Percentiles rank a stretch among this genome's conserved stretches.
phyloP scores from a whole-genome alignment of 2,329 filamentous ascomycete species.

The Microsporum canis region DNA sequence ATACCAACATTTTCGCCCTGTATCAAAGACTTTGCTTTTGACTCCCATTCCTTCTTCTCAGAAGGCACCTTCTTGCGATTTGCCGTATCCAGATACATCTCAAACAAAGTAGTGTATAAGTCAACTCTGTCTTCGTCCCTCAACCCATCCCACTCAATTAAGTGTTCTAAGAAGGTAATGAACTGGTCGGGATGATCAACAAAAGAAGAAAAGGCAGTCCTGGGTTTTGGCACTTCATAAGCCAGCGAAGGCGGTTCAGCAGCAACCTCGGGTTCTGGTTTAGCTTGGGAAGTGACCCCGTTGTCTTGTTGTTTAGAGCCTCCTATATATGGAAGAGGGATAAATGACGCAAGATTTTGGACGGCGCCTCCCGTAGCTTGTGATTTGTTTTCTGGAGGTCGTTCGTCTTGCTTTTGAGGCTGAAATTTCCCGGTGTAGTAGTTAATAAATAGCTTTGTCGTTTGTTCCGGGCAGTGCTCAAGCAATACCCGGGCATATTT shows the following conservation, averaged over 20 bases:
- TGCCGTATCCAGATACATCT: constrained; percentile 93
- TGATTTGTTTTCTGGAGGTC: constrained; percentile 37
- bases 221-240: constrained; percentile 71
- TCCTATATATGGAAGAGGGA: constrained; percentile 72
- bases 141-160: constrained; percentile 60
- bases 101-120: constrained; percentile 87
- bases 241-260: constrained; percentile 37
- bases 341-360: constrained; percentile 71
- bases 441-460: constrained; percentile 80
- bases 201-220: constrained; percentile 89
- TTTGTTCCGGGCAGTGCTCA: constrained; percentile 69
- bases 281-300: constrained; percentile 8
- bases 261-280: constrained; percentile 21
- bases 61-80: constrained; percentile 55
- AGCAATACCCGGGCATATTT: constrained; percentile 89
- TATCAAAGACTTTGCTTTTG: constrained; percentile 80
- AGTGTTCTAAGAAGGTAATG: constrained; percentile 82
- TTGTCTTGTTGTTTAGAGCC: constrained; percentile 21
- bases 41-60: constrained; percentile 71
- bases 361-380: constrained; percentile 60
- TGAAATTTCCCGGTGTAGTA: constrained; percentile 84
- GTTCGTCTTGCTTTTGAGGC: constrained; percentile 53
- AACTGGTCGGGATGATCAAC: constrained; percentile 90
- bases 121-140: constrained; percentile 67
- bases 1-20: constrained; percentile 56